Conservation (phyloP, 2,329 filamentous ascomycete genomes). For the Stagonosporopsis cucurbitacearum region DNA sequence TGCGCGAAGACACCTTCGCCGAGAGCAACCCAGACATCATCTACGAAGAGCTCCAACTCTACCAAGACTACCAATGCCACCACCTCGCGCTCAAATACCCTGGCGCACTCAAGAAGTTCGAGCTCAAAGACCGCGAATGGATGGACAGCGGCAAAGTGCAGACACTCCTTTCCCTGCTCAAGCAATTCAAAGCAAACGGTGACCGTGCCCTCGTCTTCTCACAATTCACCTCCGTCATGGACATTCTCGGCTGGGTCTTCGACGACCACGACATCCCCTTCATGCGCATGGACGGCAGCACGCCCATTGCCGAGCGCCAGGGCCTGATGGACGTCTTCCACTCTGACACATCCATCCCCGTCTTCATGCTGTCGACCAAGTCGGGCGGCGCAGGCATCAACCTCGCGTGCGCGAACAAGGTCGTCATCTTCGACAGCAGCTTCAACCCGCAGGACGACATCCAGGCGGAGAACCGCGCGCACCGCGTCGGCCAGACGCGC, state of each 20-base stretch:
- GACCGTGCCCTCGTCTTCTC: slow-evolving; percentile 91
- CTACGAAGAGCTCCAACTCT: slow-evolving; percentile 60
- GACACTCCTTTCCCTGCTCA: slow-evolving; percentile 76
- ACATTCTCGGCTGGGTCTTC: slow-evolving; percentile 85
- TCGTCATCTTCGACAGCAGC: slow-evolving; percentile 95
- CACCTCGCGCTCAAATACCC: slow-evolving; percentile 62
- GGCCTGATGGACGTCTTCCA: slow-evolving; percentile 88
- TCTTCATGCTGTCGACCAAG: slow-evolving; percentile 91
- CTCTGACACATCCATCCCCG: slow-evolving; percentile 75
- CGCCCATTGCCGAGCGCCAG: slow-evolving; percentile 82
- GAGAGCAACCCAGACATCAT: slow-evolving; percentile 60
- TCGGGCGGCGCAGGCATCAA: slow-evolving; percentile 98
- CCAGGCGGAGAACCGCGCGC: slow-evolving; percentile 96
- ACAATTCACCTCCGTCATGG: slow-evolving; percentile 89
- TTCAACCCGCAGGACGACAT: slow-evolving; percentile 98
- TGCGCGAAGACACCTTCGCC: slow-evolving; percentile 68
- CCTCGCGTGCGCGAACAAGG: slow-evolving; percentile 92
- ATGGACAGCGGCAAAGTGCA: slow-evolving; percentile 85
- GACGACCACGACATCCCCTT: slow-evolving; percentile 75
- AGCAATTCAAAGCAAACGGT: slow-evolving; percentile 75
- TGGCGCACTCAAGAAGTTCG: slow-evolving; percentile 60
- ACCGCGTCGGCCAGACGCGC: slow-evolving; percentile 88
- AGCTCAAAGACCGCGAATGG: slow-evolving; percentile 67
- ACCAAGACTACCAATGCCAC: slow-evolving; percentile 69
- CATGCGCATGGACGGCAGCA: slow-evolving; percentile 85